Base-by-base conservation (phyloP, 2,329 filamentous ascomycete species). In the Fusarium duplospermum region DNA sequence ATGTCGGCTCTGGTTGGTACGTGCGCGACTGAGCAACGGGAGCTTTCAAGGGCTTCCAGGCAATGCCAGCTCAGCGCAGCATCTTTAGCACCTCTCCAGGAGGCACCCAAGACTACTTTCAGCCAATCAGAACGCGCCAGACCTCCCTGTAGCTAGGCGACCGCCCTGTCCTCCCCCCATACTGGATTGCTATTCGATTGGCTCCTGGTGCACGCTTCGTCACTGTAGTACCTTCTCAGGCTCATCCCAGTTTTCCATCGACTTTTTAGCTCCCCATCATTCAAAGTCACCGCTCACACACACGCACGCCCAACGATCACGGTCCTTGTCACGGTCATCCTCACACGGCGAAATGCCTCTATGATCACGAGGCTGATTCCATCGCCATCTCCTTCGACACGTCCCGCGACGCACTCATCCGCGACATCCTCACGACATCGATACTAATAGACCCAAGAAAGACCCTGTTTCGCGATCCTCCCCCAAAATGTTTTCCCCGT, bases 401-500 rank as follows among this genome's bases (percentile, higher is more conserved):
- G 62, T 62, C 65, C 63, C 54, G 56, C 54, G 58, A 61, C 60
- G 29, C 42, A 27, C 16, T 61, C 62, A 58, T 66, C 69, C 60
- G 66, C 68, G 65, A 65, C 66, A 29, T 74, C 62, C 54, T 58
- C 52, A 63, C 69, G 64, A 70, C 36, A 73, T 69, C 64, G 59
- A 74, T 52, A 52, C 38, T 31, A 40, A 61, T 22, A 57, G 22
- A 54, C 36, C 31, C 24, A 24, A 33, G 13, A 7, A 58, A 16
- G 31, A 62, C 68, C 64, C 62, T 45, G 22, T 70, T 33, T 78
- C 71, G 76, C 76, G 76, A 78, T 66, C 75, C 73, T 65, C 67
- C 31, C 29, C 73, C 72, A 71, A 79, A 80, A 92, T 92, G 90
- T 92, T 92, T 82, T 90, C 89, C 63, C 86, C 89, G 56, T 84